These are phyloP conservation scores for Lactifluus rugatus DNA, from an alignment of 768 basidiomycete genomes.

Conservation along the genomic window DNA sequence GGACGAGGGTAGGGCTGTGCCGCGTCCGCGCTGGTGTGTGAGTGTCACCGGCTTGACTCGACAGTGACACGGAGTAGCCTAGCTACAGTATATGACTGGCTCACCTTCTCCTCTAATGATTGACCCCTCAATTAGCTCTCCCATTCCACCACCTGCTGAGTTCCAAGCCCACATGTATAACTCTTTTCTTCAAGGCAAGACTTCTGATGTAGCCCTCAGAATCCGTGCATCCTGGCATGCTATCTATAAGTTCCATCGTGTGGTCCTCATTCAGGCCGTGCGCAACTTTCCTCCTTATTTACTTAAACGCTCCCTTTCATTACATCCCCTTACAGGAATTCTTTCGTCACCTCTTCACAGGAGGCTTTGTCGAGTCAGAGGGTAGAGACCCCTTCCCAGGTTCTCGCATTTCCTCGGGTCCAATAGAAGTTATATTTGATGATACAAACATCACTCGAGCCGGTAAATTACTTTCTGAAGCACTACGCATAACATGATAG, in stretches of 20 bases:
- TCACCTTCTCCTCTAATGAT: slow-evolving; percentile 20
- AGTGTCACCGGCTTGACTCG: too few species aligned
- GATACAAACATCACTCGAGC: slow-evolving; percentile 84
- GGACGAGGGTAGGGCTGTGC: background rate
- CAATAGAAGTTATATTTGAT: slow-evolving; percentile 65
- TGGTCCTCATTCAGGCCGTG: slow-evolving; percentile 84
- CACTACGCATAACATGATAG: background rate
- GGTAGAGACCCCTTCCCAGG: background rate
- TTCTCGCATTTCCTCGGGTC: slow-evolving; percentile 31
- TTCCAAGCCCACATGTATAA: slow-evolving; percentile 70
- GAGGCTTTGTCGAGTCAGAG: slow-evolving; percentile 60
- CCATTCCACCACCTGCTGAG: slow-evolving; percentile 39
- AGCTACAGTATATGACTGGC: too few species aligned
- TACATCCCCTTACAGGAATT: slow-evolving; percentile 47
- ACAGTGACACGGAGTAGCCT: too few species aligned
- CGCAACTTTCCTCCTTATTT: background rate
- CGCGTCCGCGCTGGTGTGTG: too few species aligned
- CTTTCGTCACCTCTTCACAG: slow-evolving; percentile 80
- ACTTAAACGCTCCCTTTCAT: background rate
- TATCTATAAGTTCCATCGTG: slow-evolving; percentile 69
- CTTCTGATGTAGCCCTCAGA: slow-evolving; percentile 69
- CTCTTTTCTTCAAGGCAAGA: slow-evolving; percentile 59
- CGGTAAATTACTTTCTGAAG: slow-evolving; percentile 34
- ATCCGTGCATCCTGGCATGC: slow-evolving; percentile 62
- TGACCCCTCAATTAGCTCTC: slow-evolving; percentile 33